Evolutionary conservation across 202 grass and related monocot species (phyloP).

Genomic region (Brachypodium distachyon): DNA sequence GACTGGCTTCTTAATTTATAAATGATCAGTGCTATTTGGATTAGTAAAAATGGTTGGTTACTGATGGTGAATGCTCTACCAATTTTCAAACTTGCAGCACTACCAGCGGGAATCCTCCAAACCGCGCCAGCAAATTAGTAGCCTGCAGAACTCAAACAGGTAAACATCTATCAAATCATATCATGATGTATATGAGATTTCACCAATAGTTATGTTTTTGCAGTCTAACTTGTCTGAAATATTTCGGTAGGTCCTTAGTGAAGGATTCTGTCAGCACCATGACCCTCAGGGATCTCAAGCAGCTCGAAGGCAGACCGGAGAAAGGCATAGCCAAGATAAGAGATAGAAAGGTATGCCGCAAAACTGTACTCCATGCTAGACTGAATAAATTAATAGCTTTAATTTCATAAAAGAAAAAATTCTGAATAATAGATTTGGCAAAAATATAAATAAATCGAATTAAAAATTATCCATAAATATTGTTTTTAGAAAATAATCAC

Average conservation of each 20-base stretch:
- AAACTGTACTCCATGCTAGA: background rate
- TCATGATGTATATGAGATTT: background rate
- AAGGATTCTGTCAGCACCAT: conserved; percentile 50
- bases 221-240: conserved; percentile 13
- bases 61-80: background rate
- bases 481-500: no score
- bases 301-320: conserved; percentile 60
- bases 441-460: no score
- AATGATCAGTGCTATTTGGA: background rate
- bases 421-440: no score
- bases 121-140: conserved; percentile 43
- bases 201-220: background rate
- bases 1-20: background rate
- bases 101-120: conserved; percentile 72
- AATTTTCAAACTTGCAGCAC: conserved; percentile 34
- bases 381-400: no score
- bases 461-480: no score
- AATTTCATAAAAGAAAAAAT: no score
- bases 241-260: conserved; percentile 43
- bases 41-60: background rate
- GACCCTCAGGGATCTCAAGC: conserved; percentile 59
- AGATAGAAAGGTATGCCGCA: conserved; percentile 56
- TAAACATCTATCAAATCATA: conserved; percentile 8
- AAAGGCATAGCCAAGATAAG: conserved; percentile 83
- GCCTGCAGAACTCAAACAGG: conserved; percentile 71